phyloP scores from a whole-genome alignment of 2,329 filamentous ascomycete genomes.

The Mycosphaerella sp. region DNA sequence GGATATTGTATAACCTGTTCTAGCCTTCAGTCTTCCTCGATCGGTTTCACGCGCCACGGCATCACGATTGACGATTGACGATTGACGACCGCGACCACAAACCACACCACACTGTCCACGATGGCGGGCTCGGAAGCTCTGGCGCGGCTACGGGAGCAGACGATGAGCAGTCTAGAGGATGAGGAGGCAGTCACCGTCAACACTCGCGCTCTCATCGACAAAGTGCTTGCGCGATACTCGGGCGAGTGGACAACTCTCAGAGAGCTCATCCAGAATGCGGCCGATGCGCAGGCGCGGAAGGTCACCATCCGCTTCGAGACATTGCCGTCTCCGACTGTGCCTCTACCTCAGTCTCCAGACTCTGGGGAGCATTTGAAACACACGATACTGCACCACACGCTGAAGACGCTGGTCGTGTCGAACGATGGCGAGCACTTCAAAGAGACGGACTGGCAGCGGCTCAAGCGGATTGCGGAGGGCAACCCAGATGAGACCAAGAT shows the following conservation, averaged over 20 bases:
- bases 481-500: slow-evolving; percentile 99
- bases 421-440: slow-evolving; percentile 88
- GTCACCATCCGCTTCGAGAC: slow-evolving; percentile 93
- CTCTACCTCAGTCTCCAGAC: slow-evolving; percentile 59
- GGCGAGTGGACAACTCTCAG: slow-evolving; percentile 85
- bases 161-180: slow-evolving; percentile 76
- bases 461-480: slow-evolving; percentile 97
- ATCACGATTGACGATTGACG: not conserved
- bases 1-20: not conserved
- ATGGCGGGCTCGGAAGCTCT: slow-evolving; percentile 28
- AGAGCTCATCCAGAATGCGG: slow-evolving; percentile 97
- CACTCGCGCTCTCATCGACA: slow-evolving; percentile 92
- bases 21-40: not conserved
- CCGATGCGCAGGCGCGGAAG: slow-evolving; percentile 84
- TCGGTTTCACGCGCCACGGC: no score
- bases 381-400: slow-evolving; percentile 73
- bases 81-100: not conserved
- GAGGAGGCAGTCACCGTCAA: slow-evolving; percentile 98
- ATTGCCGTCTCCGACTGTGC: slow-evolving; percentile 69
- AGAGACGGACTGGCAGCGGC: slow-evolving; percentile 81
- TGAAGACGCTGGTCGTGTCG: slow-evolving; percentile 79
- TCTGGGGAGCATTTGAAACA: slow-evolving; percentile 72
- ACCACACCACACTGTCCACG: not conserved
- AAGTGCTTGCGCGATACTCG: slow-evolving; percentile 91
- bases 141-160: slow-evolving; percentile 65